A percentile compares a stretch with the other conserved stretches of the same genome.
Evolutionary conservation across 495 filamentous ascomycete species (phyloP).

Genomic region (Letharia columbiana): DNA sequence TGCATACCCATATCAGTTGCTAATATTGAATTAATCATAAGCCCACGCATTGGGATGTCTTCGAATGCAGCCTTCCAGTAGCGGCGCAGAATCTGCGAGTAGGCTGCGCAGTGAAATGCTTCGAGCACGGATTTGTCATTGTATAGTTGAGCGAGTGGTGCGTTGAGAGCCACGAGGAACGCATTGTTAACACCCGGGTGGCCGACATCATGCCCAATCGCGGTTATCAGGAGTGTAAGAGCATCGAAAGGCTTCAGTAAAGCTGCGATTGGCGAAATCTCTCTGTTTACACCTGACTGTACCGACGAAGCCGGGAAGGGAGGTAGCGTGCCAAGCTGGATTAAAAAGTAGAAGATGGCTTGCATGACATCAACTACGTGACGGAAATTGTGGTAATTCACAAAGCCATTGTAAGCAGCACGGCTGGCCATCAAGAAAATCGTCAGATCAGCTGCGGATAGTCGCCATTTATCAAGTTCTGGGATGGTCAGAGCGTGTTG

Average conservation of each 20-base stretch:
- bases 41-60: slow-evolving; percentile 64
- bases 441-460: slow-evolving; percentile 61
- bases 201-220: slow-evolving; percentile 94
- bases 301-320: slow-evolving; percentile 42
- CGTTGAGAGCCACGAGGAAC: slow-evolving; percentile 85
- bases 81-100: slow-evolving; percentile 87
- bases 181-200: slow-evolving; percentile 98
- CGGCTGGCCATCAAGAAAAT: slow-evolving; percentile 76
- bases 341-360: slow-evolving; percentile 84
- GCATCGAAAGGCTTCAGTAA: slow-evolving; percentile 78
- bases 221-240: slow-evolving; percentile 80
- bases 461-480: slow-evolving; percentile 68
- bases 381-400: slow-evolving; percentile 98
- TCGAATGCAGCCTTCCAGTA: slow-evolving; percentile 81
- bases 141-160: slow-evolving; percentile 93
- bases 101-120: slow-evolving; percentile 95
- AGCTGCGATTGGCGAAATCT: slow-evolving; percentile 54
- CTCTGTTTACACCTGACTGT: slow-evolving; percentile 22
- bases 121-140: slow-evolving; percentile 96
- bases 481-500: slow-evolving; percentile 79
- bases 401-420: slow-evolving; percentile 84
- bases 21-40: slow-evolving; percentile 92
- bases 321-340: slow-evolving; percentile 70
- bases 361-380: slow-evolving; percentile 95
- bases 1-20: slow-evolving; percentile 97